Evolutionary conservation across 2,329 filamentous ascomycete genomes (phyloP).

Genomic region (Cordyceps cicadae): DNA sequence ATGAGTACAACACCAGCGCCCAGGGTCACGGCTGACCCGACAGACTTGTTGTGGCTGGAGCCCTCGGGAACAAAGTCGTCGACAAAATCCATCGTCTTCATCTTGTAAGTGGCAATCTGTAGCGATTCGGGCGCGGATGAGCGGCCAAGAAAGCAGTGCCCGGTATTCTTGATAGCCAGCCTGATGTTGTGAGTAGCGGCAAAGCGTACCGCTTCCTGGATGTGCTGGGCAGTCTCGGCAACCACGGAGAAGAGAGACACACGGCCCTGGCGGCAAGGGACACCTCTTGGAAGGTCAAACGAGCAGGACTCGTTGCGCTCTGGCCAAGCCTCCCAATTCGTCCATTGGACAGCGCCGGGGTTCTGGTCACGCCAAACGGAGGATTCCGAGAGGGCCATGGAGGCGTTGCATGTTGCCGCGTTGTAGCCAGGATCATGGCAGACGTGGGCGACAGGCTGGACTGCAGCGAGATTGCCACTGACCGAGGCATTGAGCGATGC

Average conservation of each 20-base stretch:
- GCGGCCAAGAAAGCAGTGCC: conserved; percentile 28
- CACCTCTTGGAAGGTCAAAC: conserved; percentile 19
- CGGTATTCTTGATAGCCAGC: conserved; percentile 27
- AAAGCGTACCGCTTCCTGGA: conserved; percentile 30
- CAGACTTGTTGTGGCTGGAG: background rate
- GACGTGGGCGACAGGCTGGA: conserved; percentile 38
- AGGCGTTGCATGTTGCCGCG: conserved; percentile 29
- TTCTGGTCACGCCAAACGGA: conserved; percentile 28
- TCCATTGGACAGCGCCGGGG: conserved; percentile 27
- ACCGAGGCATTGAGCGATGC: conserved; percentile 40
- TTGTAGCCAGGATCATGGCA: conserved; percentile 41
- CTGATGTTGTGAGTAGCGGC: conserved; percentile 25
- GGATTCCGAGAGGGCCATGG: conserved; percentile 23
- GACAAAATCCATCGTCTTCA: conserved; percentile 21
- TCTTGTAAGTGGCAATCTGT: conserved; percentile 26
- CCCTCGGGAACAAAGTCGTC: conserved; percentile 18
- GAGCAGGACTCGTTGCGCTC: conserved; percentile 28
- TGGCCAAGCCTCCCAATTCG: conserved; percentile 32
- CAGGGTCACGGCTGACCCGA: conserved; percentile 21
- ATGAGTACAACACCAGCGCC: conserved; percentile 21
- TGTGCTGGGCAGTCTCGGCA: conserved; percentile 23
- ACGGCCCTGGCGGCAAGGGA: conserved; percentile 25
- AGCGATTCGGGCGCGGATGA: conserved; percentile 25
- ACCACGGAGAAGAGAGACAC: conserved; percentile 29
- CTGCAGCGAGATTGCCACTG: conserved; percentile 39